phyloP scores from a whole-genome alignment of 1,284 basidiomycete species.

The Melampsora larici-populina region DNA sequence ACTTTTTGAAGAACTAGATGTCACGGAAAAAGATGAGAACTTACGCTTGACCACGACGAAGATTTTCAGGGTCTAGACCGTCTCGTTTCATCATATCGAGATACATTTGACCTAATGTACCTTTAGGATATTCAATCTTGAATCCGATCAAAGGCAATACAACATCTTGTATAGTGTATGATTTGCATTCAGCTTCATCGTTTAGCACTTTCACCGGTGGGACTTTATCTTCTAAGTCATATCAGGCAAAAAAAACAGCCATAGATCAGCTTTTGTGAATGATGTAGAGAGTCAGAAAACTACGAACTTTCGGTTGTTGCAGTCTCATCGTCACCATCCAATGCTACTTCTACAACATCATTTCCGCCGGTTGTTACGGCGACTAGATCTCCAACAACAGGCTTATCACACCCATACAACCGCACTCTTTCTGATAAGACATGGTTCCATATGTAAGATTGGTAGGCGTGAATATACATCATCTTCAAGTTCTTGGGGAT shows the following conservation, averaged over 20 bases:
- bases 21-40: conserved; percentile 1
- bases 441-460: conserved; percentile 97
- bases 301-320: conserved; percentile 55
- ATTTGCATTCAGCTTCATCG: conserved; percentile 63
- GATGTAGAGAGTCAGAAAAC: conserved; percentile 52
- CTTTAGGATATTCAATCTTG: conserved; percentile 83
- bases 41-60: conserved; percentile 73
- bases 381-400: conserved; percentile 75
- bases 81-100: conserved; percentile 73
- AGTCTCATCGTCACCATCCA: conserved; percentile 49
- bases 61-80: conserved; percentile 80
- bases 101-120: conserved; percentile 66
- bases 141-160: conserved; percentile 93
- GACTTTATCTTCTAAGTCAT: background rate
- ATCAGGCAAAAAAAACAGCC: conserved; percentile 64
- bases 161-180: conserved; percentile 85
- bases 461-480: conserved; percentile 99
- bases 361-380: conserved; percentile 59
- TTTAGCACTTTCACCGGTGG: conserved; percentile 55
- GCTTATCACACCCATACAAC: conserved; percentile 68
- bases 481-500: conserved; percentile 90
- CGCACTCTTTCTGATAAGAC: conserved; percentile 87
- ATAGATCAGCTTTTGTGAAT: conserved; percentile 46
- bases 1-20: too few species aligned
- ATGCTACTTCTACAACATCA: conserved; percentile 39